A percentile compares a stretch with the other conserved stretches of the same genome.
These are phyloP conservation scores for Penicillium robsamsonii DNA, from an alignment of 495 filamentous ascomycete genomes.

Conservation along the genomic window DNA sequence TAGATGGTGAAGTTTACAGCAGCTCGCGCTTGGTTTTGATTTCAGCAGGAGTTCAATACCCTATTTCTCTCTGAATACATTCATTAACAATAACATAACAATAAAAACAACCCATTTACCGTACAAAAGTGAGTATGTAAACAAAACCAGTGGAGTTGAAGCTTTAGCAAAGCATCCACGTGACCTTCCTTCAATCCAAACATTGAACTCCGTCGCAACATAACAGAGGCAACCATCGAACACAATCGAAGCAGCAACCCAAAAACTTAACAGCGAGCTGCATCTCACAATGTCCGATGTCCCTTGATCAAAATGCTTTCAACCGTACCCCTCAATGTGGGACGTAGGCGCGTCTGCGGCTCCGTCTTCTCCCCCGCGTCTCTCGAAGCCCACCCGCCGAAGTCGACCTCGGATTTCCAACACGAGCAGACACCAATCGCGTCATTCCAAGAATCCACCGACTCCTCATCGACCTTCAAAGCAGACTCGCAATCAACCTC, in stretches of 20 bases:
- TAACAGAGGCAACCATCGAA: slow-evolving; percentile 1
- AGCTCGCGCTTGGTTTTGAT: slow-evolving; percentile 1
- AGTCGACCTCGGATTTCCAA: slow-evolving; percentile 10
- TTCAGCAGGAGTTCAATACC: background rate
- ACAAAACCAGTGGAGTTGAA: background rate
- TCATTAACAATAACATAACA: background rate
- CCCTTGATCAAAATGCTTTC: slow-evolving; percentile 24
- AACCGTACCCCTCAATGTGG: slow-evolving; percentile 30
- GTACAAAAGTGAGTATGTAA: background rate
- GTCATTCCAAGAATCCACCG: slow-evolving; percentile 19
- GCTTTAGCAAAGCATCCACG: slow-evolving; percentile 10
- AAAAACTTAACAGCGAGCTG: background rate
- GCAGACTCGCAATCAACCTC: slow-evolving; percentile 18
- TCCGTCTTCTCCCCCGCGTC: slow-evolving; percentile 53
- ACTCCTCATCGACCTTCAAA: slow-evolving; percentile 21
- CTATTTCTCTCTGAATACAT: background rate
- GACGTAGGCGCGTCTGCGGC: slow-evolving; percentile 46
- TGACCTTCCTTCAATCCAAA: slow-evolving; percentile 18
- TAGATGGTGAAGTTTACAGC: slow-evolving; percentile 6
- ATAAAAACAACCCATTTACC: background rate
- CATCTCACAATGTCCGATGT: slow-evolving; percentile 16
- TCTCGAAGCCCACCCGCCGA: slow-evolving; percentile 26
- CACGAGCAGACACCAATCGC: slow-evolving; percentile 18
- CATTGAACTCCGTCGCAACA: slow-evolving; percentile 1
- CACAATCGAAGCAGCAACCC: background rate